Evolutionary conservation across 805 yeast species (phyloP).

Genomic region (Saturnispora halmiae): DNA sequence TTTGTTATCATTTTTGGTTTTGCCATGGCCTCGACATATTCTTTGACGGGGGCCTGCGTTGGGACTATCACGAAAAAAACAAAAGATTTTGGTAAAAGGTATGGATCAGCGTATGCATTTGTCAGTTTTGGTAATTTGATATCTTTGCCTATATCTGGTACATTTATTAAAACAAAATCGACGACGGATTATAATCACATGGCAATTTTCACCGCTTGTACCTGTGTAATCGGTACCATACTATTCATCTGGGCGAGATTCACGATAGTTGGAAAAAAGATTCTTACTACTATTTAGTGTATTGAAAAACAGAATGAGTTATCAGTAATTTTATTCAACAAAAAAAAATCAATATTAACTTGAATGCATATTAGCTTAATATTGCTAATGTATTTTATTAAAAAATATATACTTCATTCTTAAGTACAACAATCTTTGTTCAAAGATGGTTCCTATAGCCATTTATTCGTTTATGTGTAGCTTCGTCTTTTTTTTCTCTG

Average conservation of each 20-base stretch:
- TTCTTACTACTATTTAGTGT: conserved; percentile 17
- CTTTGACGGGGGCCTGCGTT: conserved; percentile 56
- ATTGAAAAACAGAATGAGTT: neutral
- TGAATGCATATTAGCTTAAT: too few species aligned
- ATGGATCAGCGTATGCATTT: conserved; percentile 56
- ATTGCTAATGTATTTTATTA: too few species aligned
- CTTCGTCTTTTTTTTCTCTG: too few species aligned
- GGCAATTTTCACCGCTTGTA: conserved; percentile 26
- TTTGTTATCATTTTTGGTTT: conserved; percentile 49
- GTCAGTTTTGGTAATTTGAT: conserved; percentile 45
- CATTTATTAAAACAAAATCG: conserved; percentile 29
- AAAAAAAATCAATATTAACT: too few species aligned
- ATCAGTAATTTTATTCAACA: neutral
- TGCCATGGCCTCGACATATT: conserved; percentile 48
- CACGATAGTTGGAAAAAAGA: conserved; percentile 35
- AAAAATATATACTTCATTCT: too few species aligned
- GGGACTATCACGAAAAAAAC: conserved; percentile 45
- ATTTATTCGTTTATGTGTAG: too few species aligned
- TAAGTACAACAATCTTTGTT: too few species aligned
- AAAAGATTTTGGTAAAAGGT: conserved; percentile 55
- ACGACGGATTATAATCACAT: conserved; percentile 27
- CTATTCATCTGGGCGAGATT: conserved; percentile 38
- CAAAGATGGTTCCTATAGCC: too few species aligned
- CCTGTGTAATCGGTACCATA: conserved; percentile 25
- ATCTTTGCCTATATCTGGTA: conserved; percentile 37